Conservation (phyloP, 345 rosid species). For the Camelina sativa region DNA sequence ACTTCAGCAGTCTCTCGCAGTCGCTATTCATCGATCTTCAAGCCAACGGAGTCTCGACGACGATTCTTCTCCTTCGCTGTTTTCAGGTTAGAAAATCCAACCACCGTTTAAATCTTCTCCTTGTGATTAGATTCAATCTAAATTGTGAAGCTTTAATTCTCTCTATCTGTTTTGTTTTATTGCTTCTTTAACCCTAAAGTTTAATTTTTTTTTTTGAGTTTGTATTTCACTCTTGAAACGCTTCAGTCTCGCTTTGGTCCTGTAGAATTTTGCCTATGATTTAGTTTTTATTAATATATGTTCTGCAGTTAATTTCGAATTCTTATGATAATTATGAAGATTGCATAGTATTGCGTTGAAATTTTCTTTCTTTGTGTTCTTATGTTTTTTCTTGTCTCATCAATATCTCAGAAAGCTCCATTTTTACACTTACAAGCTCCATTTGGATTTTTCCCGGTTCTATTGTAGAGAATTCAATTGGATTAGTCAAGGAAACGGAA, state of each 20-base stretch:
- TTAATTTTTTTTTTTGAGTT: neutral
- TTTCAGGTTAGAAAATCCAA: slow-evolving; percentile 29
- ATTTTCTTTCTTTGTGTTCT: slow-evolving; percentile 3
- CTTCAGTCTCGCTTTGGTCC: neutral
- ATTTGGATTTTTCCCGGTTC: neutral
- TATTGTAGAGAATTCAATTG: slow-evolving; percentile 4
- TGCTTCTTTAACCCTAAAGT: slow-evolving; percentile 20
- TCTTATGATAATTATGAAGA: neutral
- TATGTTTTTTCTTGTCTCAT: neutral
- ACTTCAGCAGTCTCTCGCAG: neutral
- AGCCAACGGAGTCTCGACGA: slow-evolving; percentile 9
- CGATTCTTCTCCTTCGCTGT: slow-evolving; percentile 13
- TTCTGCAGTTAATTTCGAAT: neutral
- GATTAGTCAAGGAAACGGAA: slow-evolving; percentile 25
- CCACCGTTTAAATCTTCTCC: neutral
- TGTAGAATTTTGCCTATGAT: neutral
- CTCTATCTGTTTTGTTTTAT: neutral
- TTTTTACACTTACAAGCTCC: neutral
- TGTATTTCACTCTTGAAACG: neutral
- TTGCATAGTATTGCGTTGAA: slow-evolving; percentile 7
- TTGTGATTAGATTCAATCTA: neutral
- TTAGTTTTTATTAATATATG: neutral
- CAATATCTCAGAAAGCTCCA: slow-evolving; percentile 19
- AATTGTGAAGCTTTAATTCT: slow-evolving; percentile 22
- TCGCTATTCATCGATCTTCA: slow-evolving; percentile 16